Percentiles rank a stretch among this genome's conserved stretches.
phyloP scores from a whole-genome alignment of 2,329 filamentous ascomycete species.

The Bipolaris oryzae region DNA sequence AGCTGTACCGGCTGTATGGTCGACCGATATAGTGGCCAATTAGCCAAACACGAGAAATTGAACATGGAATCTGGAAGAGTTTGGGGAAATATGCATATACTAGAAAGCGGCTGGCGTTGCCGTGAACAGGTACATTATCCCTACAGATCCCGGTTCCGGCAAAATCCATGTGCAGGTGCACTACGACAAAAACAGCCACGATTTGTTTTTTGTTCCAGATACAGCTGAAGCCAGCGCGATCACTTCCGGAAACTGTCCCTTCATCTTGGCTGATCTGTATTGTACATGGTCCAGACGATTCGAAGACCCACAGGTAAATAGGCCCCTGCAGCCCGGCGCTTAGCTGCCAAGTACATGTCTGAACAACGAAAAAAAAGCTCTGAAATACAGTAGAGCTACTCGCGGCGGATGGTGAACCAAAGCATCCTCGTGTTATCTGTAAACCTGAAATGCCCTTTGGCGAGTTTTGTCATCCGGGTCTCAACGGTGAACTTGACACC shows the following conservation, averaged over 20 bases:
- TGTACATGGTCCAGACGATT: slow-evolving; percentile 2
- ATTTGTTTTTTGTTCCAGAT: slow-evolving; percentile 20
- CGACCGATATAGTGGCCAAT: slow-evolving; percentile 18
- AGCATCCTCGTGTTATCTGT: slow-evolving; percentile 25
- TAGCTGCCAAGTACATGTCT: not conserved
- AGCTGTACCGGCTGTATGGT: slow-evolving; percentile 30
- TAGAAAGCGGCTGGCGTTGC: slow-evolving; percentile 27
- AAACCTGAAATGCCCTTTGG: slow-evolving; percentile 15
- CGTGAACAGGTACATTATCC: slow-evolving; percentile 29
- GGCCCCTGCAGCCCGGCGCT: not conserved
- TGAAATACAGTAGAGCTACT: slow-evolving; percentile 15
- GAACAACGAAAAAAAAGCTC: not conserved
- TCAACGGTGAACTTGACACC: slow-evolving; percentile 34
- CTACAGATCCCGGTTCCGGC: slow-evolving; percentile 23
- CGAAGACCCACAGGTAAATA: not conserved
- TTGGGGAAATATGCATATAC: slow-evolving; percentile 38
- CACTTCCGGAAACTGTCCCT: not conserved
- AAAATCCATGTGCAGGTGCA: slow-evolving; percentile 32
- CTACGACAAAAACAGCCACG: slow-evolving; percentile 33
- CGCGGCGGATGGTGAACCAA: slow-evolving; percentile 28
- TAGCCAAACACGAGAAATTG: slow-evolving; percentile 25
- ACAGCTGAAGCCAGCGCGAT: not conserved
- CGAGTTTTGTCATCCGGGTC: slow-evolving; percentile 19
- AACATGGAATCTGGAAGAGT: slow-evolving; percentile 25
- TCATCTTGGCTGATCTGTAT: not conserved